Base-by-base conservation (phyloP, 805 yeast species). In the Cyberlindnera galapagoensis region DNA sequence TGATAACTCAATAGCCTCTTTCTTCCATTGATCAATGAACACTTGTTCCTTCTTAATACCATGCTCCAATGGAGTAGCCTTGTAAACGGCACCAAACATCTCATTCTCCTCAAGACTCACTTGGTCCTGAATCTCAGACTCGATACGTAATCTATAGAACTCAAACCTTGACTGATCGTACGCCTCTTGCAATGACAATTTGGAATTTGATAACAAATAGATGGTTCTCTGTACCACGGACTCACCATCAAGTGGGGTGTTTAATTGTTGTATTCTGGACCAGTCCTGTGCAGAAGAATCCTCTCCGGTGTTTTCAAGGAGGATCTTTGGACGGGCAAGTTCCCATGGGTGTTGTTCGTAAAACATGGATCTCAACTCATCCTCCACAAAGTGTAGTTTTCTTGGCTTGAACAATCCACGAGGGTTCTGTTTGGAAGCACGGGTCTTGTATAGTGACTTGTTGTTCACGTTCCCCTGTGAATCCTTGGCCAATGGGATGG, bases 301-400 rank as follows among this genome's bases (percentile, higher is more conserved):
- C 26, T 69, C 63, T 7, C 82, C 84, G 22, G 69, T 67, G 48
- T 76, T 82, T 57, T 92, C 98, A 28, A 87, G 69, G 44, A 92
- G 60, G 18, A 75, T 68, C 54, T 83, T 84, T 10, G 97, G 96
- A 46, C 94, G 73, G 2, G 97, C 85, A 33, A 88, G 65, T 60
- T 92, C 98, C 98, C 98, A 92, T 6, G 98, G 98, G 59, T 92
- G 98, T 54, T 88, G 96, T 38, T 76, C 76, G 58, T 80, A 90
- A 52, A 92, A 92, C 16, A 82, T 65, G 28, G 72, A 67, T 62
- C 98, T 75, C 46, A 92, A 60, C 47, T 80, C 76, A 59, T 92
- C 98, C 57, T 90, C 70, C 5, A 62, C 51, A 36, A 49, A 63
- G 16, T 42, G 43, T 23, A 63, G 44, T 26, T 43, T 43, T n/a